Conservation (phyloP, 768 basidiomycete genomes). For the Termitomyces sp. region DNA sequence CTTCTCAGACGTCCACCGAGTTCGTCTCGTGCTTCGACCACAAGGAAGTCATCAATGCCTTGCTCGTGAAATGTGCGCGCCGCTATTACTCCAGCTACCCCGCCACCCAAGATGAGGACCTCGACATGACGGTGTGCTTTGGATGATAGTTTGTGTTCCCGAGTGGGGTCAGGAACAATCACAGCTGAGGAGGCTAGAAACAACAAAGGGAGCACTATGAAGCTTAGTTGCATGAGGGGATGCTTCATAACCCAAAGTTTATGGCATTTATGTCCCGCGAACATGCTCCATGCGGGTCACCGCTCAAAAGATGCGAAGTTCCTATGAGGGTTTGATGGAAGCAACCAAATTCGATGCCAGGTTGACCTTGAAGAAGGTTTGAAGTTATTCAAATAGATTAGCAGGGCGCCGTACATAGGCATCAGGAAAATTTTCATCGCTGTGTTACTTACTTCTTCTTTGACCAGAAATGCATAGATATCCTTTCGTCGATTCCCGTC, state of each 20-base stretch:
- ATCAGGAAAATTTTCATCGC: too few relatives aligned
- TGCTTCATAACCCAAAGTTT: neutral
- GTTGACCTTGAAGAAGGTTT: too few relatives aligned
- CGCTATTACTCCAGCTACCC: constrained; percentile 64
- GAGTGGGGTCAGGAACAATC: neutral
- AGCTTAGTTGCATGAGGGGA: neutral
- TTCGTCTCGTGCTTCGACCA: constrained; percentile 57
- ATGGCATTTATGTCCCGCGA: neutral
- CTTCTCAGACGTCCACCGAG: constrained; percentile 63
- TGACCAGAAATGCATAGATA: too few relatives aligned
- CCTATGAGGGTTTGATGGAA: too few relatives aligned
- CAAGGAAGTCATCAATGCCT: constrained; percentile 54
- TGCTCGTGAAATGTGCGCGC: constrained; percentile 56
- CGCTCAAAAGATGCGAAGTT: too few relatives aligned
- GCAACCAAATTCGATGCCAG: too few relatives aligned
- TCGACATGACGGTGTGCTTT: constrained; percentile 16
- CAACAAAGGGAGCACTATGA: neutral
- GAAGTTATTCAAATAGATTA: too few relatives aligned
- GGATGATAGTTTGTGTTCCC: neutral
- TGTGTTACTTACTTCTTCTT: too few relatives aligned
- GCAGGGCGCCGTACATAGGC: too few relatives aligned
- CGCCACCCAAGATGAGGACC: constrained; percentile 65
- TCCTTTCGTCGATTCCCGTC: too few relatives aligned
- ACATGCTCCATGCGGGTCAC: neutral
- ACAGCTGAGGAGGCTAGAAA: neutral